Evolutionary conservation across 2,329 filamentous ascomycete genomes (phyloP).

Genomic region (Emergomyces africanus): DNA sequence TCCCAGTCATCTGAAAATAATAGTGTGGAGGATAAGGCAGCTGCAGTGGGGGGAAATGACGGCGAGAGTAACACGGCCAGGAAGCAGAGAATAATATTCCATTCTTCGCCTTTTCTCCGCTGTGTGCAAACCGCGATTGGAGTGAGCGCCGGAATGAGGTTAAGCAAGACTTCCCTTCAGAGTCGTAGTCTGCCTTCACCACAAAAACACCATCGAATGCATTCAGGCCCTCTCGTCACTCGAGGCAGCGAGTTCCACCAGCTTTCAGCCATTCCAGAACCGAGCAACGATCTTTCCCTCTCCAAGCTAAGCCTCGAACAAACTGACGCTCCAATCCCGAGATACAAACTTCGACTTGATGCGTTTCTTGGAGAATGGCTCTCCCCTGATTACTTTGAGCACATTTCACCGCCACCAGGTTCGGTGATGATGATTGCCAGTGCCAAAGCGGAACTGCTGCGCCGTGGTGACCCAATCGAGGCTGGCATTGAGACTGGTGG

Average conservation of each 20-base stretch:
- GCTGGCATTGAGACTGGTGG: slow-evolving; percentile 23
- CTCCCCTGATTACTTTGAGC: slow-evolving; percentile 81
- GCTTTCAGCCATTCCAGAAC: slow-evolving; percentile 23
- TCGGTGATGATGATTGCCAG: slow-evolving; percentile 77
- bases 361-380: slow-evolving; percentile 95
- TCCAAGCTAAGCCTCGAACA: neutral
- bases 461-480: slow-evolving; percentile 54
- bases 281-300: slow-evolving; percentile 11
- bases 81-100: slow-evolving; percentile 68
- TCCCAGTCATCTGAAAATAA: neutral
- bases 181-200: neutral
- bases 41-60: slow-evolving; percentile 23
- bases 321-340: neutral
- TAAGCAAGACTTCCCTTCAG: slow-evolving; percentile 14
- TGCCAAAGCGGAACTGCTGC: slow-evolving; percentile 76
- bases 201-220: slow-evolving; percentile 14
- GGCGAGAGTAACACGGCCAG: slow-evolving; percentile 23
- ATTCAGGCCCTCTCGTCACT: slow-evolving; percentile 15
- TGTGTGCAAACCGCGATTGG: slow-evolving; percentile 88
- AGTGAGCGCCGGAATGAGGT: slow-evolving; percentile 68
- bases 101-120: slow-evolving; percentile 85
- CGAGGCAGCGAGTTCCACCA: slow-evolving; percentile 15
- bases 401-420: slow-evolving; percentile 77
- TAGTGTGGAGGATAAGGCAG: neutral
- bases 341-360: slow-evolving; percentile 57